A percentile compares a stretch with the other conserved stretches of the same genome.
phyloP scores from a whole-genome alignment of 1,284 basidiomycete genomes.

The Marasmius tenuissimus region DNA sequence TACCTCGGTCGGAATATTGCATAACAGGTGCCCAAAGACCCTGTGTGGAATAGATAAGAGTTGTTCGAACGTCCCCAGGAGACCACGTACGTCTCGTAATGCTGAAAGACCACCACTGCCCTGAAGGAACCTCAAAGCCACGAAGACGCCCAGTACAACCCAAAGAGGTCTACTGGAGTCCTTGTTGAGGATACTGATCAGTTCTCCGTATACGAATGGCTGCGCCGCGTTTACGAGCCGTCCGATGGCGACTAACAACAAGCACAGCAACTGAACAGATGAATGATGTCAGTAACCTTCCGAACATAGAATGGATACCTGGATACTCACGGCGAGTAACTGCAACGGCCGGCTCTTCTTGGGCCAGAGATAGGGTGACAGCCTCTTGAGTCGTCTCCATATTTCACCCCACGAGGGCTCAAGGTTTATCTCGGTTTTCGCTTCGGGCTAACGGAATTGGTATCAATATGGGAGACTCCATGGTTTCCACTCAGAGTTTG shows the following conservation, averaged over 20 bases:
- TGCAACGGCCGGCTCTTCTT: slow-evolving; percentile 43
- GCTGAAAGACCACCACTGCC: slow-evolving; percentile 72
- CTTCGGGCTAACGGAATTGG: slow-evolving; percentile 29
- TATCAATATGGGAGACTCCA: neutral
- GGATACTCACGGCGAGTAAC: neutral
- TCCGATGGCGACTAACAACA: slow-evolving; percentile 69
- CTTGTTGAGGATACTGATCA: slow-evolving; percentile 63
- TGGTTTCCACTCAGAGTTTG: neutral
- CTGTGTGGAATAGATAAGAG: slow-evolving; percentile 32
- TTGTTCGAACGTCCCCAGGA: slow-evolving; percentile 2
- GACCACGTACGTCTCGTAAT: slow-evolving; percentile 57
- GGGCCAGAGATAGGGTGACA: slow-evolving; percentile 85
- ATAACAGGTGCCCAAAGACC: slow-evolving; percentile 81
- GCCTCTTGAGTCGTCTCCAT: slow-evolving; percentile 54
- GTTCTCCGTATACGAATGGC: slow-evolving; percentile 70
- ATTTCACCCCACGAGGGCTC: slow-evolving; percentile 71
- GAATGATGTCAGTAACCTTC: neutral
- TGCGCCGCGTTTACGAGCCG: slow-evolving; percentile 75
- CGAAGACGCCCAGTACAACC: slow-evolving; percentile 64
- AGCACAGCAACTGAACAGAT: slow-evolving; percentile 52
- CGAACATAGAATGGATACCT: neutral
- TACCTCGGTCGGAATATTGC: slow-evolving; percentile 78
- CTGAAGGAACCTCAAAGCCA: slow-evolving; percentile 64
- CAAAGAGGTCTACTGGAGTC: slow-evolving; percentile 50
- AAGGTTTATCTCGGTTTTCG: slow-evolving; percentile 53